phyloP scores from a whole-genome alignment of 768 basidiomycete genomes.

The Leccinum subtestaceum region DNA sequence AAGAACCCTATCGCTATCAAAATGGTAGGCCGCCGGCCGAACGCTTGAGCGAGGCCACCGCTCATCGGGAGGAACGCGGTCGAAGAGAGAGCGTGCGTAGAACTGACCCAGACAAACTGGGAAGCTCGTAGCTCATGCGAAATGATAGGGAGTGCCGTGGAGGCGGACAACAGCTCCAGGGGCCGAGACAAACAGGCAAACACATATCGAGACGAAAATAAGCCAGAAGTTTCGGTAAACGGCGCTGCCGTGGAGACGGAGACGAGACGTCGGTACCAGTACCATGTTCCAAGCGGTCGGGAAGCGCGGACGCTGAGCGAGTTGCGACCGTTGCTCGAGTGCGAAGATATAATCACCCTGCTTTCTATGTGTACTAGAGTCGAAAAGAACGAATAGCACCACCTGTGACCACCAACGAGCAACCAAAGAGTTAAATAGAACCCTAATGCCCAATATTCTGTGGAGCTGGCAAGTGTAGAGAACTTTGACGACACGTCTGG shows the following conservation, averaged over 20 bases:
- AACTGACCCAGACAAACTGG: conserved; percentile 37
- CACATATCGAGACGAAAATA: conserved; percentile 25
- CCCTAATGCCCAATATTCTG: not conserved
- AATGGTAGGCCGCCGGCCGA: conserved; percentile 30
- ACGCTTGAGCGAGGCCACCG: conserved; percentile 29
- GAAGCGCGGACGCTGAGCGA: not conserved
- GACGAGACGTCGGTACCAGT: not conserved
- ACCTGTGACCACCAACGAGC: not conserved
- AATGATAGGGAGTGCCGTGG: conserved; percentile 36
- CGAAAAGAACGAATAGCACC: not conserved
- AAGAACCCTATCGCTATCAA: conserved; percentile 26
- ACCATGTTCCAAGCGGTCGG: not conserved
- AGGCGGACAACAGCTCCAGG: conserved; percentile 26
- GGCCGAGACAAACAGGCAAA: conserved; percentile 26
- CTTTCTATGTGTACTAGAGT: not conserved
- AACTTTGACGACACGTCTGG: not conserved
- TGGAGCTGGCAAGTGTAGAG: not conserved
- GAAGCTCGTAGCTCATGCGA: conserved; percentile 24
- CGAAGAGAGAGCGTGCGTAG: conserved; percentile 35
- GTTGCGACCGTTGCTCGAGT: not conserved
- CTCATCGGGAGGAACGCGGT: conserved; percentile 39
- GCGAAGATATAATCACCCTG: not conserved
- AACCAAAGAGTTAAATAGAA: not conserved
- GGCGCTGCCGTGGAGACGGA: not conserved
- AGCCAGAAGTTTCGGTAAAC: conserved; percentile 27